Evolutionary conservation across 2,329 filamentous ascomycete genomes (phyloP), one percentile per base, ranked within the genome.

Genomic region (Blumeria hordei): DNA sequence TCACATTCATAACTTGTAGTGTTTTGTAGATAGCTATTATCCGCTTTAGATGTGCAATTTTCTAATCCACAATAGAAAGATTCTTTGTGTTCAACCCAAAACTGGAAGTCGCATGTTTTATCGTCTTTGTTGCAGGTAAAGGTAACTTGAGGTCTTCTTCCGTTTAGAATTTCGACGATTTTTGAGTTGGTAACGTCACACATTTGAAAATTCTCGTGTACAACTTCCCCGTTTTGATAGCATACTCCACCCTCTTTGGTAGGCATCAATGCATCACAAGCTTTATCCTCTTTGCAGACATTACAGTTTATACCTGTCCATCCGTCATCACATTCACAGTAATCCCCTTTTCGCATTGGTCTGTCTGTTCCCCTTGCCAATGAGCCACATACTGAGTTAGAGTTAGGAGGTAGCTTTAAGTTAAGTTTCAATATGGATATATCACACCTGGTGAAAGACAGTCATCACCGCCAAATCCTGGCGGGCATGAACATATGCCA

Each of bases 231-330:
- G 61, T 90, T 82, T 64, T 85, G 83, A 67, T 95, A 96, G 70
- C 92, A 98, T 10, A 94, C 81, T 35, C 88, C 92, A 49, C 82
- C 87, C 58, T 86, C 77, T 3, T 77, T 77, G 12, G 82, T 80
- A 3, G 86, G 85, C 81, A 94, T 94, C 68, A 98, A 72, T 36
- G 85, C 81, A 66, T 92, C 79, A 65, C 92, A 98, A 14, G 85
- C 88, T 61, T 83, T 72, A 66, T 96, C 75, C 3, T 80, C 79
- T 58, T 83, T 80, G 69, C 92, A 98, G 56, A 98, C 86, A 64
- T 92, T 98, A 77, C 92, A 98, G 72, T 98, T 98, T 70, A 98
- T 90, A 59, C 92, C 92, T 43, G 78, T 78, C 92, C 92, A 98
- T 55, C 92, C 92, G 39, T 94, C 85, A 64, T 88, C 83, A 68